These are phyloP conservation scores for Aspergillus neoniger DNA, from an alignment of 2,329 filamentous ascomycete species.

Conservation along the genomic window DNA sequence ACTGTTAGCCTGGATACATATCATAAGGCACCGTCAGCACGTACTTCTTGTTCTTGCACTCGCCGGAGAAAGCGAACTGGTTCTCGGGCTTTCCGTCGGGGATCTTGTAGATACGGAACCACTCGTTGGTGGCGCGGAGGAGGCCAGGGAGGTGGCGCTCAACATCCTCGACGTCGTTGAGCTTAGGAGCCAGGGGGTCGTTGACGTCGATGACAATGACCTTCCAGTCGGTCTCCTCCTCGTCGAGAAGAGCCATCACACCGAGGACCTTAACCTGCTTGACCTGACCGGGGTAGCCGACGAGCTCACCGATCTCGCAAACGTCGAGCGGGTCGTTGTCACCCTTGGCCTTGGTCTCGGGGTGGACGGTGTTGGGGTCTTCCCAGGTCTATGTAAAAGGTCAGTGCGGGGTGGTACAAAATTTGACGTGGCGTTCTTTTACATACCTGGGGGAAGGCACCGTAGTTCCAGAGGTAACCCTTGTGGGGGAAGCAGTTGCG, in stretches of 20 bases:
- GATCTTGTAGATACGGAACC: conserved; percentile 99
- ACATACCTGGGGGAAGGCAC: conserved; percentile 93
- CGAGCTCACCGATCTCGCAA: conserved; percentile 98
- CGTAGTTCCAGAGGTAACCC: conserved; percentile 99
- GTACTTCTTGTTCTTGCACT: conserved; percentile 99
- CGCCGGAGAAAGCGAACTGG: conserved; percentile 99
- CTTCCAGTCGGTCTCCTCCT: conserved; percentile 99
- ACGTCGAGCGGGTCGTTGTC: conserved; percentile 99
- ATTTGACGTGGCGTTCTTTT: not conserved
- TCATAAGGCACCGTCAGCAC: conserved; percentile 26
- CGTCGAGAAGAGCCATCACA: conserved; percentile 98
- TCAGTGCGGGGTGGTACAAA: conserved; percentile 2
- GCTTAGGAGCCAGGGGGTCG: conserved; percentile 92
- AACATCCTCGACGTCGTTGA: conserved; percentile 98
- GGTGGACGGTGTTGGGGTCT: conserved; percentile 93
- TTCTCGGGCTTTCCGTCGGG: conserved; percentile 99
- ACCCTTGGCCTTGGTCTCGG: conserved; percentile 99
- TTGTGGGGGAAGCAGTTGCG: conserved; percentile 99
- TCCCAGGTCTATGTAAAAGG: conserved; percentile 78
- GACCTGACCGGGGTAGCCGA: conserved; percentile 92
- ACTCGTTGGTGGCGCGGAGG: conserved; percentile 97
- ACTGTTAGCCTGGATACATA: conserved; percentile 17
- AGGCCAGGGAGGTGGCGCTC: conserved; percentile 97
- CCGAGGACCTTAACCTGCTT: conserved; percentile 99
- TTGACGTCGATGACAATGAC: conserved; percentile 99